Base-by-base conservation (phyloP, 495 filamentous ascomycete species). In the Hyaloscypha finlandica region DNA sequence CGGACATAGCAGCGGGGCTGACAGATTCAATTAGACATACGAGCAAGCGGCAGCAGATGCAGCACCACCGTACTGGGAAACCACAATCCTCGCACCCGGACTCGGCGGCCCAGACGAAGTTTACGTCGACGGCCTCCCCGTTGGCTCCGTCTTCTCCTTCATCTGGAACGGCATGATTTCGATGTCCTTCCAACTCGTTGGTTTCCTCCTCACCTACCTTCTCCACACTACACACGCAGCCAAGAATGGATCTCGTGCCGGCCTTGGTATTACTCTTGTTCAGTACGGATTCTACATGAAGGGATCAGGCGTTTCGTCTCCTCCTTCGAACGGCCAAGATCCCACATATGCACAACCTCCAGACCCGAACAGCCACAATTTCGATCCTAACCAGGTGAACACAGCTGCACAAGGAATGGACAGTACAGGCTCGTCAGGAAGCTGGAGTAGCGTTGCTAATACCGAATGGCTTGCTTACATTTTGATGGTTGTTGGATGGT, bases 101-200 rank as follows among this genome's bases (percentile, higher is more conserved):
- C 81, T 89, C 60, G 85, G 89, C 55, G 90, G 89, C 2, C 84
- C 85, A 35, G 93, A 98, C 73, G 95, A 98, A 77, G 95, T 99
- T 58, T 99, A 92, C 75, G 90, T 98, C 52, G 94, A 99, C 75
- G 96, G 95, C 70, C 84, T 99, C 70, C 93, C 96, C 3, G 96
- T 99, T 68, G 95, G 95, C 73, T 96, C 93, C 39, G 80, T 98
- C 70, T 98, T 98, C 82, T 90, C 88, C 63, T 99, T 99, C 73
- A 81, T 97, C 66, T 99, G 96, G 96, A 99, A 99, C 77, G 94
- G 87, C 76, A 94, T 98, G 90, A 97, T 99, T 71, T 94, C 92
- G 59, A 92, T 96, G 89, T 95, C 92, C n/a, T 97, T 99, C 83
- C 91, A 95, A 73, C 84, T 97, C 64, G 91, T 97, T 76, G 95